Conservation (phyloP, 257 asterid species). For the Osmanthus fragrans region DNA sequence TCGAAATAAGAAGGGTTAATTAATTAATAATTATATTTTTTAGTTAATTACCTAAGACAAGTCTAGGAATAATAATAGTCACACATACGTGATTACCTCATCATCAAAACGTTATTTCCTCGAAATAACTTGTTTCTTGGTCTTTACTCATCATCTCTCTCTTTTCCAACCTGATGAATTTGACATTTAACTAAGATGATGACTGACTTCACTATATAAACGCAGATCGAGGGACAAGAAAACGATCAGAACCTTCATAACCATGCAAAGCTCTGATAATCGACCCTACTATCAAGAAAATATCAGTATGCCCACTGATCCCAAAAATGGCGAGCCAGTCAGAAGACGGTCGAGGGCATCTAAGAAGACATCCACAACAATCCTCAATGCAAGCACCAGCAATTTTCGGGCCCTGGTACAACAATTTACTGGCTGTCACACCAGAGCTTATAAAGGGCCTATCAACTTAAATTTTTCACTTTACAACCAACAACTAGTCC, state of each 20-base stretch:
- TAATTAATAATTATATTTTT: not conserved
- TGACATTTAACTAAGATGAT: not conserved
- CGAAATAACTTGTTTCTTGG: not conserved
- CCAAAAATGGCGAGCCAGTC: not conserved
- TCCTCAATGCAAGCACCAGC: slow-evolving; percentile 40
- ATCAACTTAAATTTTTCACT: slow-evolving; percentile 48
- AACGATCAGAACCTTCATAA: not conserved
- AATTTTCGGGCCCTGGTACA: slow-evolving; percentile 62
- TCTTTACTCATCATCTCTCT: not conserved
- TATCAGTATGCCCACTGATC: not conserved
- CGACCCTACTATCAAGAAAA: not conserved
- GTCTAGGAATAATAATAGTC: not conserved
- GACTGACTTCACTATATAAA: not conserved
- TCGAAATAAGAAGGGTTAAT: too few species aligned
- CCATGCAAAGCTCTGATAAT: not conserved
- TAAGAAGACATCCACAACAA: slow-evolving; percentile 39
- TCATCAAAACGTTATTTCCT: not conserved
- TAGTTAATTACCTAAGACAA: not conserved
- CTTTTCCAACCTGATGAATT: not conserved
- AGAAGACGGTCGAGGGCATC: slow-evolving; percentile 44
- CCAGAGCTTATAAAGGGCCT: slow-evolving; percentile 47
- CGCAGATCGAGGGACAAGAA: not conserved
- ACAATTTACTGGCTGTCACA: slow-evolving; percentile 62
- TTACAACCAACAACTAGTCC: not conserved
- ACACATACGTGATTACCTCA: not conserved